Percentiles rank a stretch among this genome's conserved stretches.
phyloP scores from a whole-genome alignment of 2,329 filamentous ascomycete genomes.

The Pyrenophora teres region DNA sequence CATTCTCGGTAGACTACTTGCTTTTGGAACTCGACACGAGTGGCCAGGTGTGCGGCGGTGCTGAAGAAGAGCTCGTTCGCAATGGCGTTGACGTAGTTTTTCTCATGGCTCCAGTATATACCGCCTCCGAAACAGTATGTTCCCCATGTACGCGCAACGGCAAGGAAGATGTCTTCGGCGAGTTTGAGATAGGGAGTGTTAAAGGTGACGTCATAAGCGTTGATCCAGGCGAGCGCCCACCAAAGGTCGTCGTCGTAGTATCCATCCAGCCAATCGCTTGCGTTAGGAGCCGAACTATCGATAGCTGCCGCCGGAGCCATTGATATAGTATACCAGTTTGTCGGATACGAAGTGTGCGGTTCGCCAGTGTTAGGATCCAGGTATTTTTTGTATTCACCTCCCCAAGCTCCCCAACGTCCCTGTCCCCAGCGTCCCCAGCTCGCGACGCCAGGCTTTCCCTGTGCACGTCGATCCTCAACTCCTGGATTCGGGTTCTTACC shows the following conservation, averaged over 20 bases:
- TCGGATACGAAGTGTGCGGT: conserved; percentile 25
- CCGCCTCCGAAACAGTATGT: conserved; percentile 54
- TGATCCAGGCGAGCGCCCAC: conserved; percentile 60
- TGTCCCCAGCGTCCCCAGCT: neutral
- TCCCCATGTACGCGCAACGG: conserved; percentile 47
- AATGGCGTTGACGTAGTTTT: conserved; percentile 58
- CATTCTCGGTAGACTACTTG: conserved; percentile 50
- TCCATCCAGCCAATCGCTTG: conserved; percentile 47
- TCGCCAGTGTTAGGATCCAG: conserved; percentile 23
- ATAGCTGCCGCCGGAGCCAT: neutral
- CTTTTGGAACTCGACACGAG: conserved; percentile 44
- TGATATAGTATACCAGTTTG: conserved; percentile 20
- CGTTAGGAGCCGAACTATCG: conserved; percentile 15
- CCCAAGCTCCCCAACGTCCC: neutral
- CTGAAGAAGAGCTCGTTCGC: conserved; percentile 63
- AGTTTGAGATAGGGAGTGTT: conserved; percentile 52
- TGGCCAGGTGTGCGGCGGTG: conserved; percentile 61
- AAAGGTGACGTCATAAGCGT: conserved; percentile 58
- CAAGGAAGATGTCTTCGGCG: conserved; percentile 56
- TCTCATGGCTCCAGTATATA: conserved; percentile 55
- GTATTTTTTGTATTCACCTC: conserved; percentile 30
- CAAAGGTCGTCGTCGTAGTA: conserved; percentile 60
- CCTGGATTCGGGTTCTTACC: conserved; percentile 38
- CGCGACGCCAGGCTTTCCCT: neutral
- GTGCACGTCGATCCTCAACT: conserved; percentile 20